Conservation (phyloP, 805 yeast species). For the Saitoella complicata region DNA sequence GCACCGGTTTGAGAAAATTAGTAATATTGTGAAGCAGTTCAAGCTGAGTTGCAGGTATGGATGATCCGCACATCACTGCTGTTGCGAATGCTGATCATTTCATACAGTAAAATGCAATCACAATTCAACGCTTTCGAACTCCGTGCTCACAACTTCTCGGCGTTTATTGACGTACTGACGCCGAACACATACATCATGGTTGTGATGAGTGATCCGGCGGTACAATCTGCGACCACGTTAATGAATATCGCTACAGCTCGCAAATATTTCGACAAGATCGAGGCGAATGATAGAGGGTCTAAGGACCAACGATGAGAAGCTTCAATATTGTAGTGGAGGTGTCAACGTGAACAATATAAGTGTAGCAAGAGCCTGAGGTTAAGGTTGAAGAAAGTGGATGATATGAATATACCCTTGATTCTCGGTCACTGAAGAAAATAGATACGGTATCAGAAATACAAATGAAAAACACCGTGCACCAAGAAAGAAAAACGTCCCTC, state of each 20-base stretch:
- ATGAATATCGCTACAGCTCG: slow-evolving; percentile 25
- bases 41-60: slow-evolving; percentile 57
- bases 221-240: slow-evolving; percentile 15
- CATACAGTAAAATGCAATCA: slow-evolving; percentile 49
- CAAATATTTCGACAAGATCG: slow-evolving; percentile 25
- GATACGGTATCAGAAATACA: too few species aligned
- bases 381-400: too few species aligned
- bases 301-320: too few species aligned
- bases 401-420: too few species aligned
- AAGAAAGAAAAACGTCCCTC: too few species aligned
- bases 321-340: too few species aligned
- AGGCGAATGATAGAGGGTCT: slow-evolving; percentile 6
- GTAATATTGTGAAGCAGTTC: slow-evolving; percentile 84
- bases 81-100: too few species aligned
- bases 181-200: slow-evolving; percentile 30
- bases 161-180: slow-evolving; percentile 27
- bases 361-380: too few species aligned
- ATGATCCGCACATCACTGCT: too few species aligned
- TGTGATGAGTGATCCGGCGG: slow-evolving; percentile 20
- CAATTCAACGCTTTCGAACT: slow-evolving; percentile 65
- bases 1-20: slow-evolving; percentile 82
- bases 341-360: too few species aligned
- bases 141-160: slow-evolving; percentile 32
- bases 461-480: too few species aligned
- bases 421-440: too few species aligned